Evolutionary conservation across 148 eudicot species (phyloP), one percentile per base, ranked within the genome.

Genomic region (Dysphania ambrosioides): DNA sequence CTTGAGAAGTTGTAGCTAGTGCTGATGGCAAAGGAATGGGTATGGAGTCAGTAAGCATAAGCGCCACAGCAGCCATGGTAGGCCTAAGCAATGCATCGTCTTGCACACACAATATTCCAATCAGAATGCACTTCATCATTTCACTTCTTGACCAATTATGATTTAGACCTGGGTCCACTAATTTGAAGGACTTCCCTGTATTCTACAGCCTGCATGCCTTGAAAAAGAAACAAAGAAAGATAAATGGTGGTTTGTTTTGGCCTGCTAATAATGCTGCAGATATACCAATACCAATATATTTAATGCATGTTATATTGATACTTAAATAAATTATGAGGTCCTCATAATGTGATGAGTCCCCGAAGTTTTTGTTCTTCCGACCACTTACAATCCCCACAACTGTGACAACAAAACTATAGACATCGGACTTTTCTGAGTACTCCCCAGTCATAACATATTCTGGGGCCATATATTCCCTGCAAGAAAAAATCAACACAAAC

Each of bases 371-470:
- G 59, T 60, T 79, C 24, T 29, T 79, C n/a, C 70, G 70, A 2
- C 82, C 82, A 10, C 82, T 73, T 31, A 79, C 47, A 0, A 79
- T 59, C 67, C 74, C 74, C 10, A 79, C 38, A 42, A 74, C 35
- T 26, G 74, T 79, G 66, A 79, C 49, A 0, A 86, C 89, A 26
- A 73, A 86, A 72, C 89, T 86, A 55, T 73, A 86, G 24, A 86
- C 85, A 62, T 86, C 89, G 2, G 89, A 79, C 59, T 86, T 86
- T 3, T 51, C 66, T 10, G 87, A 86, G 72, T 77, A 82, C 1
- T 84, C 69, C 2, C 87, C 89, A 3, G 80, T 75, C 27, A 85
- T 79, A 51, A 86, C 72, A 66, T 87, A 90, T 56, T 90, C 94
- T 7, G 94, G 94, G 10, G 94, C 72, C 57, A 77, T 34, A 13